Percentiles rank a stretch among this genome's conserved stretches.
These are phyloP conservation scores for Tetrapisispora nanseiensis DNA, from an alignment of 805 yeast genomes.

Conservation along the genomic window DNA sequence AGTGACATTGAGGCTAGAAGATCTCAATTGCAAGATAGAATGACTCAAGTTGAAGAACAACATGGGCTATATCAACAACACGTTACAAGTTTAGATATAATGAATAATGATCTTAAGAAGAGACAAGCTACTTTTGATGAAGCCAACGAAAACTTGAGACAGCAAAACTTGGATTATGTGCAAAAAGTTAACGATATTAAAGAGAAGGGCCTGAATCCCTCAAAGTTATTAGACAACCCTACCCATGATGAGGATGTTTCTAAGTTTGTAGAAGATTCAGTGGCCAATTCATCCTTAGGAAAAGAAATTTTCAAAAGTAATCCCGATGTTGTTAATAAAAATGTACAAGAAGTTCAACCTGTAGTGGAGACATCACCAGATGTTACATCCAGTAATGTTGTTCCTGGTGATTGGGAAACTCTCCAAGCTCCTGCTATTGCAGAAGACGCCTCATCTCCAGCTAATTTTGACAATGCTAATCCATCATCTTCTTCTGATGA, in stretches of 20 bases:
- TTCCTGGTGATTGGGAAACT: slow-evolving; percentile 7
- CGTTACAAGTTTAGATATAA: slow-evolving; percentile 28
- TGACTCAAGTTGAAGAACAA: slow-evolving; percentile 29
- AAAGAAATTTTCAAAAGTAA: background rate
- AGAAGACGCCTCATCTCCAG: background rate
- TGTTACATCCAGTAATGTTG: background rate
- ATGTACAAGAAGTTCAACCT: slow-evolving; percentile 9
- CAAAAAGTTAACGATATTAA: slow-evolving; percentile 29
- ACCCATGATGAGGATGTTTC: slow-evolving; percentile 6
- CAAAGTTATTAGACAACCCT: slow-evolving; percentile 6
- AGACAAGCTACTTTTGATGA: slow-evolving; percentile 32
- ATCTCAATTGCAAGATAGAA: slow-evolving; percentile 28
- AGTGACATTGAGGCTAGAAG: slow-evolving; percentile 29
- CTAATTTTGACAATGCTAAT: background rate
- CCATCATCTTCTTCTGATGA: background rate
- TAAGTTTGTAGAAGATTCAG: slow-evolving; percentile 22
- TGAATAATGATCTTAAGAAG: slow-evolving; percentile 29
- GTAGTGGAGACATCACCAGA: slow-evolving; percentile 4
- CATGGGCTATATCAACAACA: slow-evolving; percentile 31
- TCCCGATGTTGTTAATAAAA: background rate
- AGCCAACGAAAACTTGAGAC: slow-evolving; percentile 33
- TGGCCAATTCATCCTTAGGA: slow-evolving; percentile 17
- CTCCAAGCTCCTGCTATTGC: background rate
- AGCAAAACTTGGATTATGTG: slow-evolving; percentile 30
- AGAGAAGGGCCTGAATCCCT: slow-evolving; percentile 10